A percentile compares a stretch with the other conserved stretches of the same genome.
These are phyloP conservation scores for Pisolithus marmoratus DNA, from an alignment of 768 basidiomycete species.

Conservation along the genomic window DNA sequence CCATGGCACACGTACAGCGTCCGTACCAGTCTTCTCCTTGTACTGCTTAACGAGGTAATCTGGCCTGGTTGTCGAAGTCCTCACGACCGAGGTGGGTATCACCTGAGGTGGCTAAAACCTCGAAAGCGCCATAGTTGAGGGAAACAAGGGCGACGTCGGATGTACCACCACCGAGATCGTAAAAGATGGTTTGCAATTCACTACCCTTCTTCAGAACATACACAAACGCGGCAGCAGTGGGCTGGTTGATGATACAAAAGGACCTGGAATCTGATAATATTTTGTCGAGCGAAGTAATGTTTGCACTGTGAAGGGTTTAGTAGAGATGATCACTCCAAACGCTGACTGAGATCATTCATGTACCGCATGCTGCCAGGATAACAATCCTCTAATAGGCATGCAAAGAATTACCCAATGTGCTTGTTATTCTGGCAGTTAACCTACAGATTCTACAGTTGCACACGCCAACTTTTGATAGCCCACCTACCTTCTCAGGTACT, in stretches of 20 bases:
- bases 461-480: too few relatives aligned
- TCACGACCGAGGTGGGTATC: slow-evolving; percentile 95
- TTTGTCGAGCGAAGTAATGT: too few relatives aligned
- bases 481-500: too few relatives aligned
- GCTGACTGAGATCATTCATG: too few relatives aligned
- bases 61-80: slow-evolving; percentile 92
- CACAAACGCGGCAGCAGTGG: slow-evolving; percentile 95
- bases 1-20: slow-evolving; percentile 81
- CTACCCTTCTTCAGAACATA: slow-evolving; percentile 97
- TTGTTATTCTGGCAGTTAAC: too few relatives aligned
- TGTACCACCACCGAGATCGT: slow-evolving; percentile 97
- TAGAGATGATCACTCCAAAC: too few relatives aligned
- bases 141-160: slow-evolving; percentile 97
- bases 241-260: slow-evolving; percentile 37
- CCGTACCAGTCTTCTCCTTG: slow-evolving; percentile 89
- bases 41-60: slow-evolving; percentile 85
- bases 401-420: too few relatives aligned
- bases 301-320: too few relatives aligned
- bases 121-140: slow-evolving; percentile 91
- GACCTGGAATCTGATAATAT: too few relatives aligned
- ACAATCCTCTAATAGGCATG: too few relatives aligned
- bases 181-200: slow-evolving; percentile 92
- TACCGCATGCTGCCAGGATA: too few relatives aligned
- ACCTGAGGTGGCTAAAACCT: slow-evolving; percentile 86
- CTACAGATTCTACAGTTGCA: too few relatives aligned